A percentile compares a stretch with the other conserved stretches of the same genome.
Conservation (phyloP, 2,329 filamentous ascomycete species). For the Colletotrichum tropicale region DNA sequence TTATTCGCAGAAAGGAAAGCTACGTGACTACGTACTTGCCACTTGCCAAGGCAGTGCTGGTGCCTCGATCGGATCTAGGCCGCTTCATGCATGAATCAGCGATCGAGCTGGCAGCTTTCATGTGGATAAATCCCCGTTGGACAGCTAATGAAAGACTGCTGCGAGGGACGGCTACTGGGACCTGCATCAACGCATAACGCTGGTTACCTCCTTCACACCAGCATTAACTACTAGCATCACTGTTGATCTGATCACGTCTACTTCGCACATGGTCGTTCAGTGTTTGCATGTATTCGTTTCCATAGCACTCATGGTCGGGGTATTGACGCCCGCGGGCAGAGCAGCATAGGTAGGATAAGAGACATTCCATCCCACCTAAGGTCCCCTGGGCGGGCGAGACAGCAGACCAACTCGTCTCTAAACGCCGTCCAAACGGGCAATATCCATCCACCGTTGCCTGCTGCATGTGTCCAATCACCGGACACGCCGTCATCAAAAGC, state of each 20-base stretch:
- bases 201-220: not conserved
- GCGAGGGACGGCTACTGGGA: not conserved
- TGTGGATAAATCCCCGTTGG: not conserved
- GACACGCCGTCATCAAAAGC: not conserved
- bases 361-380: not conserved
- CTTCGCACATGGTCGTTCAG: not conserved
- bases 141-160: not conserved
- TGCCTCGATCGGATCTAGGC: not conserved
- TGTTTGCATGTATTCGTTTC: conserved; percentile 13
- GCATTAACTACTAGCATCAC: not conserved
- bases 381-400: not conserved
- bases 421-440: conserved; percentile 1
- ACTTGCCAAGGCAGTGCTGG: not conserved
- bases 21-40: not conserved
- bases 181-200: not conserved
- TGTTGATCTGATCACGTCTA: not conserved
- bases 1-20: not conserved
- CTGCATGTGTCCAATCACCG: conserved; percentile 10
- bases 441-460: conserved; percentile 3
- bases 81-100: not conserved
- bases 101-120: not conserved
- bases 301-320: conserved; percentile 7
- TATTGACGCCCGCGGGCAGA: not conserved
- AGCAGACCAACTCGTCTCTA: not conserved
- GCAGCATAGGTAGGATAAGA: not conserved